These are phyloP conservation scores for Physocladia obscura DNA, from an alignment of 192 early-diverging fungal species.

Conservation along the genomic window DNA sequence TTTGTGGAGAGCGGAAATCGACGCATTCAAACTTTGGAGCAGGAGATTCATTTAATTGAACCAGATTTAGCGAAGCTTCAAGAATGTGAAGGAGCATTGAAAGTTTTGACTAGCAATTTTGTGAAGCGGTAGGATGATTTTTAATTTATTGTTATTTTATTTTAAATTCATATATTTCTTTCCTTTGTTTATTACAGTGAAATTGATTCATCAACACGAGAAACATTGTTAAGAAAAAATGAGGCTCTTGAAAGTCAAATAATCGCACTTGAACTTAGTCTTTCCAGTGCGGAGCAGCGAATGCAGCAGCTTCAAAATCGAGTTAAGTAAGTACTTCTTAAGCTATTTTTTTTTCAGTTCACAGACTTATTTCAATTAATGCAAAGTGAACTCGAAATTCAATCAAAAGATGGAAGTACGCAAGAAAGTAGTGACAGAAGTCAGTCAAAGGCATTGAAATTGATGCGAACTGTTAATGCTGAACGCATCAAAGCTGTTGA, in stretches of 20 bases:
- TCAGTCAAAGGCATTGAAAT: not conserved
- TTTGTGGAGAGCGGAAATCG: not conserved
- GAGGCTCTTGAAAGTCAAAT: constrained; percentile 8
- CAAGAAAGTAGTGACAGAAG: not conserved
- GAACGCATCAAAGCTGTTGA: constrained; percentile 12
- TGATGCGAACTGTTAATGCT: not conserved
- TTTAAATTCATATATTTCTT: no score
- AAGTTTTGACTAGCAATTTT: constrained; percentile 7
- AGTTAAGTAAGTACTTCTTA: not conserved
- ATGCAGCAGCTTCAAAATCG: not conserved
- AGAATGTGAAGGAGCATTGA: not conserved
- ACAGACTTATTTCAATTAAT: not conserved
- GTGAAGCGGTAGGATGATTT: constrained; percentile 6
- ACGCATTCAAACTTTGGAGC: constrained; percentile 18
- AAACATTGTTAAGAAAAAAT: not conserved
- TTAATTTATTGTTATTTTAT: not conserved
- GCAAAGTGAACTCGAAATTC: not conserved
- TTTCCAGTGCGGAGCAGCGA: not conserved
- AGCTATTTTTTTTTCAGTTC: not conserved
- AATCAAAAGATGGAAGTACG: not conserved
- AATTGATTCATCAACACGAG: not conserved
- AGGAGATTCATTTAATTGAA: constrained; percentile 8
- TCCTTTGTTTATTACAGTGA: not conserved
- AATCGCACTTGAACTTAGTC: not conserved
- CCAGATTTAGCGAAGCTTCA: constrained; percentile 15